A percentile compares a stretch with the other conserved stretches of the same genome.
Evolutionary conservation across 2,329 filamentous ascomycete species (phyloP).

Genomic region (Rutstroemia sp.): DNA sequence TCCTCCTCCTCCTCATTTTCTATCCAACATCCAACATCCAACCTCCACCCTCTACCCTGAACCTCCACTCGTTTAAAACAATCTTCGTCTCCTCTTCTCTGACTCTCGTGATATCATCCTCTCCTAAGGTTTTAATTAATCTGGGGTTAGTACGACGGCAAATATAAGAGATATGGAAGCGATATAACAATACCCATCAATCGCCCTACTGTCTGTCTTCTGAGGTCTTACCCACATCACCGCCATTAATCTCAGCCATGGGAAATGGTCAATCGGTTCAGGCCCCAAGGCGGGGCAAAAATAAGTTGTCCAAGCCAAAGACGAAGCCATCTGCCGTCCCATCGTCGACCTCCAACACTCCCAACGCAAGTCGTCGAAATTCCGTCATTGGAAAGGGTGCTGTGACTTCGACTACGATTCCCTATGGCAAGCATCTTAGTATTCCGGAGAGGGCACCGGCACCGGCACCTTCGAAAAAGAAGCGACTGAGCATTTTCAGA

Average conservation of each 20-base stretch:
- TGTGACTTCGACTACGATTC: background rate
- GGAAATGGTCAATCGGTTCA: constrained; percentile 25
- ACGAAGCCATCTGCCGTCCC: constrained; percentile 22
- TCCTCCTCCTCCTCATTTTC: background rate
- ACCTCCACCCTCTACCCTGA: too few relatives aligned
- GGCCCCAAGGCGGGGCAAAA: constrained; percentile 15
- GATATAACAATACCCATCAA: constrained; percentile 5
- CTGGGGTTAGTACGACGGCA: background rate
- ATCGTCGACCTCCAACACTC: constrained; percentile 11
- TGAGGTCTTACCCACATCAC: background rate
- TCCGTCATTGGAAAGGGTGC: constrained; percentile 15
- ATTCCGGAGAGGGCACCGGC: constrained; percentile 1
- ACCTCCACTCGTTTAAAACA: background rate
- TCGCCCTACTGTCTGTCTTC: background rate
- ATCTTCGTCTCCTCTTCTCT: background rate
- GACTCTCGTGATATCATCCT: background rate
- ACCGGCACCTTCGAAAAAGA: constrained; percentile 9
- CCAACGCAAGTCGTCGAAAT: constrained; percentile 18
- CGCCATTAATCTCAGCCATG: constrained; percentile 14
- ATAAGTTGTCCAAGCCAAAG: constrained; percentile 28
- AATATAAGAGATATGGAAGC: constrained; percentile 8
- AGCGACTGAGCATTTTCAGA: constrained; percentile 8
- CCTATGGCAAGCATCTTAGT: background rate
- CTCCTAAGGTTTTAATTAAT: background rate
- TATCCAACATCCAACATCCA: background rate